These are phyloP conservation scores for Didymella pomorum DNA, from an alignment of 2,329 filamentous ascomycete species.

Conservation along the genomic window DNA sequence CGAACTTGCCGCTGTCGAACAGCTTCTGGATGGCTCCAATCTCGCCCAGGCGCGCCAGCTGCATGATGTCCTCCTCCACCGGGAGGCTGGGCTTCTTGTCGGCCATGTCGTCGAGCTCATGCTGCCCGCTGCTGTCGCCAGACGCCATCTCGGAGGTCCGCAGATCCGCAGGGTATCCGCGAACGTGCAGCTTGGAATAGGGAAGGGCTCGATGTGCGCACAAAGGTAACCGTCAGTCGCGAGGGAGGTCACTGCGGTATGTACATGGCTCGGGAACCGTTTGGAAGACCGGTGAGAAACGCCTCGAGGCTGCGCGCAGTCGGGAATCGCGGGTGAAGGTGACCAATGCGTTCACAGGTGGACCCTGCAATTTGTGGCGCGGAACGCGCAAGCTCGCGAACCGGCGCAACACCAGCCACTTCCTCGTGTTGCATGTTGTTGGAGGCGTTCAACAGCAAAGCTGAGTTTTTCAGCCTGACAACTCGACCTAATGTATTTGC, in stretches of 20 bases:
- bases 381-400: slow-evolving; percentile 18
- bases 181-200: neutral
- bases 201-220: slow-evolving; percentile 4
- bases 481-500: no score
- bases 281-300: slow-evolving; percentile 10
- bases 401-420: neutral
- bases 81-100: slow-evolving; percentile 53
- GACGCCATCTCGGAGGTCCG: slow-evolving; percentile 41
- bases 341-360: slow-evolving; percentile 29
- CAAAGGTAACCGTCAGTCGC: neutral
- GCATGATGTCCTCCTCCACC: slow-evolving; percentile 88
- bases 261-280: slow-evolving; percentile 24
- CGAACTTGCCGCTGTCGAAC: slow-evolving; percentile 81
- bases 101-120: slow-evolving; percentile 51
- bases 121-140: slow-evolving; percentile 36
- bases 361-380: slow-evolving; percentile 24
- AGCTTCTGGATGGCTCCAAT: slow-evolving; percentile 86
- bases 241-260: slow-evolving; percentile 6
- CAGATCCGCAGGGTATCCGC: slow-evolving; percentile 4
- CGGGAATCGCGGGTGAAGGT: slow-evolving; percentile 21
- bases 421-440: neutral
- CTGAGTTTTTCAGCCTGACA: no score
- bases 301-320: slow-evolving; percentile 23
- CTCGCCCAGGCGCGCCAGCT: slow-evolving; percentile 88
- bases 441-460: no score